Evolutionary conservation across 164 flowering plant species (phyloP).

Genomic region (Echeveria elegans): DNA sequence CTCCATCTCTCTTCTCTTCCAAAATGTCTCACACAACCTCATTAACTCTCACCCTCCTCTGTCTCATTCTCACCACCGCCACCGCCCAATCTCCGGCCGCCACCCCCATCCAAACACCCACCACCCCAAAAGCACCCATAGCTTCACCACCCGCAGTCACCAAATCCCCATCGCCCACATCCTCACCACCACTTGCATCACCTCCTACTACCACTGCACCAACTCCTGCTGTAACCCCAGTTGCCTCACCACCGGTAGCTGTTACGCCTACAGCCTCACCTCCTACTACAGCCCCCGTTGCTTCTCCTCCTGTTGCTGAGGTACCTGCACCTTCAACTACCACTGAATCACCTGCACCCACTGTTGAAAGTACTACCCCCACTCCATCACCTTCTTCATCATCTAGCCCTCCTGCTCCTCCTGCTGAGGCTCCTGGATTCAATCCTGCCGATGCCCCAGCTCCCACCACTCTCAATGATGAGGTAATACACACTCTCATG

Average conservation of each 20-base stretch:
- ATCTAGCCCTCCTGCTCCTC: slow-evolving; percentile 1
- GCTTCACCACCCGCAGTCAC: not conserved
- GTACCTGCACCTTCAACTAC: not conserved
- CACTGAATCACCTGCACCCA: not conserved
- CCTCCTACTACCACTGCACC: not conserved
- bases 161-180: not conserved
- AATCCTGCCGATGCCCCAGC: not conserved
- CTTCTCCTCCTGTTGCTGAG: not conserved
- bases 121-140: not conserved
- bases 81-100: not conserved
- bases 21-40: not conserved
- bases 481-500: not conserved
- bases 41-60: not conserved
- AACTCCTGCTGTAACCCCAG: not conserved
- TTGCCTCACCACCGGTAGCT: not conserved
- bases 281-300: not conserved
- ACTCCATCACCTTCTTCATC: not conserved
- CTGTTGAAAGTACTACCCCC: not conserved
- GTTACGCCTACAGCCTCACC: not conserved
- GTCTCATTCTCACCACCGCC: not conserved
- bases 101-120: not conserved
- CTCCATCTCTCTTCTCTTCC: not conserved
- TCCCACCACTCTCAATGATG: slow-evolving; percentile 5
- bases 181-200: not conserved
- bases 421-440: not conserved